phyloP scores from a whole-genome alignment of 345 rosid species.

The Corchorus capsularis region DNA sequence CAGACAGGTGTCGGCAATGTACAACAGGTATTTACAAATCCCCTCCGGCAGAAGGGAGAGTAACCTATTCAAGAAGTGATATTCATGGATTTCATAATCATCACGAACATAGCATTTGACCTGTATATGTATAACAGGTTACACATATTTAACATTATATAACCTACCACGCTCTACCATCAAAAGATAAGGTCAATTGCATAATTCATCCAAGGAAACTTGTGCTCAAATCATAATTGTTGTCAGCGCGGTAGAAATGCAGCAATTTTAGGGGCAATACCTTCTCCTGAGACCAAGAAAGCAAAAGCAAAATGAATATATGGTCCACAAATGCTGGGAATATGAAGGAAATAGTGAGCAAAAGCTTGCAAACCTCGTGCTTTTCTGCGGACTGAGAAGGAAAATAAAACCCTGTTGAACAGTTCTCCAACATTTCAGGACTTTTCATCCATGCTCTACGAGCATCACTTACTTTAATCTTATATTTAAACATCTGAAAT shows the following conservation, averaged over 20 bases:
- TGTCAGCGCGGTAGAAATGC: constrained; percentile 63
- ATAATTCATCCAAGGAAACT: constrained; percentile 17
- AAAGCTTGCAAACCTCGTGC: constrained; percentile 45
- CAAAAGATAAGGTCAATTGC: constrained; percentile 10
- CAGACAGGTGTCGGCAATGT: constrained; percentile 36
- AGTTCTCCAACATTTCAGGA: constrained; percentile 73
- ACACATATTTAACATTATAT: constrained; percentile 13
- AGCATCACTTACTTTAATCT: constrained; percentile 74
- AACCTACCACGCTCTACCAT: constrained; percentile 22
- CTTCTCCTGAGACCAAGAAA: constrained; percentile 51
- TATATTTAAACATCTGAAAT: constrained; percentile 72
- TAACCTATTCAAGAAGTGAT: constrained; percentile 8
- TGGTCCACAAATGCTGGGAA: not conserved
- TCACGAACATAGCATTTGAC: not conserved
- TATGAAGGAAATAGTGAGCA: not conserved
- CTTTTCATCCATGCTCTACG: constrained; percentile 84
- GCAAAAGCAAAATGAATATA: not conserved
- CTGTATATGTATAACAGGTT: constrained; percentile 11
- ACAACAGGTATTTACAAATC: constrained; percentile 28
- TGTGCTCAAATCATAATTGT: constrained; percentile 19
- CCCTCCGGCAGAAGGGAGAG: not conserved
- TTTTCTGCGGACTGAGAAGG: constrained; percentile 44
- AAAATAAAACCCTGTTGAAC: constrained; percentile 81
- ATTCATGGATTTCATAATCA: constrained; percentile 6
- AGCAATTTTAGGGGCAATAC: constrained; percentile 55